These are phyloP conservation scores for Coemansia biformis DNA, from an alignment of 192 early-diverging fungal species.

Conservation along the genomic window DNA sequence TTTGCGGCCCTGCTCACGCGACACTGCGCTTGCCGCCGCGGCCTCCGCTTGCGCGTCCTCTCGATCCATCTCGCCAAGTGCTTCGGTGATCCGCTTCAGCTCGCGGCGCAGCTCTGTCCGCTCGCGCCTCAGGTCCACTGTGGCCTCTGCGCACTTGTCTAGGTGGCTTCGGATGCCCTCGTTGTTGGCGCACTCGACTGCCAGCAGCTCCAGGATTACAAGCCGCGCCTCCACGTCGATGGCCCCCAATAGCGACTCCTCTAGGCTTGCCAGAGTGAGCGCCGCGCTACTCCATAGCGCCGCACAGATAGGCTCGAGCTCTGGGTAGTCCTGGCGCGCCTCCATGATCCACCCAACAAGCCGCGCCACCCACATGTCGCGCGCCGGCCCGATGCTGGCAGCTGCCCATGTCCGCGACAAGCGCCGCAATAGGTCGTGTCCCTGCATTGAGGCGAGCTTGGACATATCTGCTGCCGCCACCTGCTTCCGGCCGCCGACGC, in stretches of 20 bases:
- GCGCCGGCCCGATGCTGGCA: conserved; percentile 1
- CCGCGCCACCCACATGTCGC: conserved; percentile 19
- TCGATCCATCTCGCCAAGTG: conserved; percentile 46
- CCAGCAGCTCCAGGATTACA: conserved; percentile 59
- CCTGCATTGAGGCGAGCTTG: conserved; percentile 3
- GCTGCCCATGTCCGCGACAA: conserved; percentile 28
- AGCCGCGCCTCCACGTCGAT: conserved; percentile 52
- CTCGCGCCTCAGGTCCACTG: conserved; percentile 68
- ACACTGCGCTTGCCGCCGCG: conserved; percentile 2
- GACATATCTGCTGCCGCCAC: not conserved
- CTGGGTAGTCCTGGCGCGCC: conserved; percentile 25
- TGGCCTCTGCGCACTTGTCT: conserved; percentile 66
- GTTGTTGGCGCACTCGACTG: conserved; percentile 55
- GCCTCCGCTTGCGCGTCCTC: conserved; percentile 8
- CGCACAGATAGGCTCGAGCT: conserved; percentile 35
- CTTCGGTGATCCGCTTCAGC: conserved; percentile 51
- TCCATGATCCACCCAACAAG: conserved; percentile 42
- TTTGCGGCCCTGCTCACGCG: conserved; percentile 27
- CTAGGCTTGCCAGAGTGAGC: conserved; percentile 13
- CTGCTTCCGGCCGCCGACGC: too few species aligned
- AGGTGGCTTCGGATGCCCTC: conserved; percentile 60
- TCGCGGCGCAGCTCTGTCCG: conserved; percentile 66
- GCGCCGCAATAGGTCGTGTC: conserved; percentile 25
- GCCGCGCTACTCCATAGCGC: conserved; percentile 11
- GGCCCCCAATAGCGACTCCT: conserved; percentile 8